A percentile compares a stretch with the other conserved stretches of the same genome.
phyloP scores from a whole-genome alignment of 1,139 yeast species.

The Saccharomyces hybrid region DNA sequence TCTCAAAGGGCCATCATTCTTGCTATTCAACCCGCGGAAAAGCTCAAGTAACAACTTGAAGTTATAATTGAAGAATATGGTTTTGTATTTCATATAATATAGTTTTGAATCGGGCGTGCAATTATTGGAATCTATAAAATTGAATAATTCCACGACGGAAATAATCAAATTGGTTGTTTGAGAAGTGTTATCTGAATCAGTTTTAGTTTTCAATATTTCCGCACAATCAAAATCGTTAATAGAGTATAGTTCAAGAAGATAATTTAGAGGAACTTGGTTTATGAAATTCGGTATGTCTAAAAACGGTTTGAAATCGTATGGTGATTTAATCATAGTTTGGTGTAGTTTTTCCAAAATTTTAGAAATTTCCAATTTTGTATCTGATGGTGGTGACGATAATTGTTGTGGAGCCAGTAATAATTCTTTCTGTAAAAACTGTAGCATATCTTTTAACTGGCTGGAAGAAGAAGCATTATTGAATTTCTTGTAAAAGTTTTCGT shows the following conservation, averaged over 20 bases:
- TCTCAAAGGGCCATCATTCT: neutral
- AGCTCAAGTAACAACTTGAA: conserved; percentile 13
- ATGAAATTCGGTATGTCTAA: conserved; percentile 23
- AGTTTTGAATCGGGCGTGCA: conserved; percentile 10
- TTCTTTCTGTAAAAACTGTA: conserved; percentile 11
- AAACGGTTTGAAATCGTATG: conserved; percentile 29
- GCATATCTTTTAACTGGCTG: conserved; percentile 10
- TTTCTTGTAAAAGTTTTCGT: conserved; percentile 10
- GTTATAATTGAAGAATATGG: conserved; percentile 22
- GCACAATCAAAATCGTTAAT: conserved; percentile 24
- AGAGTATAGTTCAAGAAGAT: conserved; percentile 29
- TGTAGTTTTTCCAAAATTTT: conserved; percentile 2
- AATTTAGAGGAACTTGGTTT: conserved; percentile 22
- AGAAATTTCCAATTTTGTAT: neutral
- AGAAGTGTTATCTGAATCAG: conserved; percentile 13
- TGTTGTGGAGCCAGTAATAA: conserved; percentile 2
- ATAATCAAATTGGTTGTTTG: conserved; percentile 10
- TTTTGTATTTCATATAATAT: conserved; percentile 27
- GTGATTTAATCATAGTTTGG: conserved; percentile 23
- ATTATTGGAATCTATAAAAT: conserved; percentile 10
- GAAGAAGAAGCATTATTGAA: conserved; percentile 7
- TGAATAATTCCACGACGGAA: conserved; percentile 6
- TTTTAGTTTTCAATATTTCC: conserved; percentile 7
- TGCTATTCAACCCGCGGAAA: neutral
- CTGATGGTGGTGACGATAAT: neutral